Conservation (phyloP, 1,139 yeast species). For the Casaregolazyma lundiana region DNA sequence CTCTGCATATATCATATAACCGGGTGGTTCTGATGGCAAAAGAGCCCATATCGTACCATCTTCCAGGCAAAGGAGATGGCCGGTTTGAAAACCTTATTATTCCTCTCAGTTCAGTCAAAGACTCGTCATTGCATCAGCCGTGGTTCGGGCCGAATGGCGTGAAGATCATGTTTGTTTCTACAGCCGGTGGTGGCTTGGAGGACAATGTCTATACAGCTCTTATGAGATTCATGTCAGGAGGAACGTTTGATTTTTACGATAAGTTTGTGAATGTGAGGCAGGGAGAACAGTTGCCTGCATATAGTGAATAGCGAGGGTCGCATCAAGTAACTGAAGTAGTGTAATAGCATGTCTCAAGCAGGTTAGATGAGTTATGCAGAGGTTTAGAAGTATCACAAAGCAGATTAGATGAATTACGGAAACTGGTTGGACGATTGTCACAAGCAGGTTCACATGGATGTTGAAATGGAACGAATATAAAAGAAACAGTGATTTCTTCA, state of each 20-base stretch:
- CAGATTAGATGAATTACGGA: no score
- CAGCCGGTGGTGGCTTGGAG: constrained; percentile 22
- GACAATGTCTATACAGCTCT: constrained; percentile 14
- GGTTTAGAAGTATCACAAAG: no score
- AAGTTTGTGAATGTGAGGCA: constrained; percentile 9
- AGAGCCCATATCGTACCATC: constrained; percentile 23
- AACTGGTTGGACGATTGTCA: no score
- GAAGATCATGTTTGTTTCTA: constrained; percentile 16
- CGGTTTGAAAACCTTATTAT: constrained; percentile 23
- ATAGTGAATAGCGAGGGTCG: constrained; percentile 7
- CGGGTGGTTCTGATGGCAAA: constrained; percentile 20
- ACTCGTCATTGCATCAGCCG: constrained; percentile 29
- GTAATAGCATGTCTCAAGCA: no score
- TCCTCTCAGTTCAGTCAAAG: constrained; percentile 20
- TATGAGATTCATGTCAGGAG: constrained; percentile 31
- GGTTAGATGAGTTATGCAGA: no score
- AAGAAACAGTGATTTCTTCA: no score
- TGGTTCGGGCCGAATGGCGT: constrained; percentile 35
- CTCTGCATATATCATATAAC: constrained; percentile 17
- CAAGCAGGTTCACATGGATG: no score
- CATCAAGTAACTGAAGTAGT: no score
- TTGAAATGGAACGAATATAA: no score
- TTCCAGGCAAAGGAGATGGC: constrained; percentile 30
- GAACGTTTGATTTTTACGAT: constrained; percentile 29
- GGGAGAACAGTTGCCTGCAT: constrained; percentile 20